Evolutionary conservation across 73 alveolate genomes (phyloP).

Genomic region (Symbiodinium natans): DNA sequence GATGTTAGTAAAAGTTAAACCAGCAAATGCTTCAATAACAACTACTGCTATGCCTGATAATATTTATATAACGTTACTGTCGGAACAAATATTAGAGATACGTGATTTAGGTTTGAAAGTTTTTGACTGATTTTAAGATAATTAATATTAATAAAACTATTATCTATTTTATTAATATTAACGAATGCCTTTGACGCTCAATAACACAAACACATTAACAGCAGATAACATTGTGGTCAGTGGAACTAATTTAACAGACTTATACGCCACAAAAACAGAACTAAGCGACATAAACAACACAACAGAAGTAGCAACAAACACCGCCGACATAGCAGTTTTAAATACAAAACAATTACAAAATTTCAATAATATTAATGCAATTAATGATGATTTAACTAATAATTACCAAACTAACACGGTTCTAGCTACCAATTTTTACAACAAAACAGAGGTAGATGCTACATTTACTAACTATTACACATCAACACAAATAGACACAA

Average conservation of each 20-base stretch:
- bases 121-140: background rate
- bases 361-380: too few relatives aligned
- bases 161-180: background rate
- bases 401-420: too few relatives aligned
- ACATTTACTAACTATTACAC: too few relatives aligned
- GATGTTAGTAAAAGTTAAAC: background rate
- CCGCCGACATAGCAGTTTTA: background rate
- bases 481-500: too few relatives aligned
- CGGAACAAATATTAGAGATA: background rate
- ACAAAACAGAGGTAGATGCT: too few relatives aligned
- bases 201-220: background rate
- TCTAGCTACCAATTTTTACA: too few relatives aligned
- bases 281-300: background rate
- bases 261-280: background rate
- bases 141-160: too few relatives aligned
- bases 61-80: background rate
- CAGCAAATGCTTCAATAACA: background rate
- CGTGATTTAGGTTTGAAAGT: background rate
- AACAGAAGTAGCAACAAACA: background rate
- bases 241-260: background rate
- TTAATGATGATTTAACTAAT: too few relatives aligned
- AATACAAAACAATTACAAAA: too few relatives aligned
- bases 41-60: background rate
- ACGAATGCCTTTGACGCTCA: background rate
- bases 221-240: background rate